Base-by-base conservation (phyloP, 306 rosid genomes). In the Quillaja saponaria region DNA sequence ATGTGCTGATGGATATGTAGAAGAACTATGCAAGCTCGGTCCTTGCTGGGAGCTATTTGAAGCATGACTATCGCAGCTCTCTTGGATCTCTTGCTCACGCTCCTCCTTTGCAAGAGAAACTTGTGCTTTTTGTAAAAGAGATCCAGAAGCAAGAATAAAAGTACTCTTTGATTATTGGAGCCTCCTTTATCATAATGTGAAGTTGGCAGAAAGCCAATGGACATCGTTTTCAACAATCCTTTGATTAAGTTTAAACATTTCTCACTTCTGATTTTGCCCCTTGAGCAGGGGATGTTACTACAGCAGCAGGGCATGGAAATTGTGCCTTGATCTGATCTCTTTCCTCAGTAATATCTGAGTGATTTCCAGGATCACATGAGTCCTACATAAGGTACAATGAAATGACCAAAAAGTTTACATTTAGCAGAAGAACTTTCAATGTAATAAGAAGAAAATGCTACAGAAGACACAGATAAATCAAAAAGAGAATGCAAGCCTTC, bases 361-460 rank as follows among this genome's bases (percentile, higher is more conserved):
- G 96, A 74, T 81, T 92, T 44, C 88, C 96, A 13, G 68, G 96
- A 80, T 86, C 95, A 68, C 82, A 84, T 0, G 90, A 86, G 64
- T 88, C 96, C 98, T 92, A 75, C 54, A 71, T 5, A 63, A 1
- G 31, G 31, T 4, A 25, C 31, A 25, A 39, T 6, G 7, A 7
- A 12, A 39, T 2, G 3, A 6, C 10, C 10, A 39, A 39, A 39
- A 39, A 39, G 2, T 39, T 39, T 4, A 25, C 31, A 25, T 4
- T 25, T 25, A 25, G 31, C 31, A 1, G 31, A n/a, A 25, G 31
- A 25, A 25, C 4, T 25, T 25, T 25, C 31, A 25, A 25, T 25
- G 31, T 2, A 25, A 25, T 25, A 1, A 25, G 31, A 25, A 25
- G 4, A 25, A 25, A 21, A 51, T 40, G 10, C 63, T 76, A 46